A percentile compares a stretch with the other conserved stretches of the same genome.
These are phyloP conservation scores for Talaromyces sp. DNA, from an alignment of 2,329 filamentous ascomycete genomes.

Conservation along the genomic window DNA sequence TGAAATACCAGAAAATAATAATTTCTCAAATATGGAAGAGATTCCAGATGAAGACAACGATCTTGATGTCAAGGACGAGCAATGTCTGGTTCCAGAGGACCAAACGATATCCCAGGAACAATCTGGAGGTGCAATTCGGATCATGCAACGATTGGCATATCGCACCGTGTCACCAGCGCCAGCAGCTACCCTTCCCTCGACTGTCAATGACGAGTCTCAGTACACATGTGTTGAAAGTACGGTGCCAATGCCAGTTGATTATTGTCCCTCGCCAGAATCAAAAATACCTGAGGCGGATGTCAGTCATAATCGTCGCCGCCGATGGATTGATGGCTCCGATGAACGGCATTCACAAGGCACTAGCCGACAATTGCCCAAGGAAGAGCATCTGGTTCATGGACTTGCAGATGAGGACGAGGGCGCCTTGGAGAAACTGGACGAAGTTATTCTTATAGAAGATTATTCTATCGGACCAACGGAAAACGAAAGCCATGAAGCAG, in stretches of 20 bases:
- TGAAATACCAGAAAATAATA: neutral
- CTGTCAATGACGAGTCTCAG: conserved; percentile 8
- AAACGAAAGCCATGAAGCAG: neutral
- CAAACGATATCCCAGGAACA: neutral
- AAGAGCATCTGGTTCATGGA: neutral
- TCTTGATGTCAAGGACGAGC: neutral
- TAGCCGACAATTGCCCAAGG: neutral
- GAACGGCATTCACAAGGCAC: neutral
- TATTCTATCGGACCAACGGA: neutral
- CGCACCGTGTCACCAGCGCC: conserved; percentile 10
- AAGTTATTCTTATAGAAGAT: conserved; percentile 13
- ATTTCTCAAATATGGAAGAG: neutral
- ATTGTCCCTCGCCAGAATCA: neutral
- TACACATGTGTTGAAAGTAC: neutral
- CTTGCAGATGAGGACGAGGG: neutral
- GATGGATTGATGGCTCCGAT: conserved; percentile 14
- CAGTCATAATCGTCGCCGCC: neutral
- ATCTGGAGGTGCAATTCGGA: neutral
- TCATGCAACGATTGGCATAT: conserved; percentile 6
- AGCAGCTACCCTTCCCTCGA: conserved; percentile 13
- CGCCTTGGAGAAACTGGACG: conserved; percentile 10
- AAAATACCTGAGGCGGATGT: neutral
- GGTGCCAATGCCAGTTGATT: neutral
- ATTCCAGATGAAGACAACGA: neutral
- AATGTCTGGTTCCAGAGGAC: neutral